A percentile compares a stretch with the other conserved stretches of the same genome.
Evolutionary conservation across 129 eudicot genomes (phyloP).

Genomic region (Artemisia tridentata): DNA sequence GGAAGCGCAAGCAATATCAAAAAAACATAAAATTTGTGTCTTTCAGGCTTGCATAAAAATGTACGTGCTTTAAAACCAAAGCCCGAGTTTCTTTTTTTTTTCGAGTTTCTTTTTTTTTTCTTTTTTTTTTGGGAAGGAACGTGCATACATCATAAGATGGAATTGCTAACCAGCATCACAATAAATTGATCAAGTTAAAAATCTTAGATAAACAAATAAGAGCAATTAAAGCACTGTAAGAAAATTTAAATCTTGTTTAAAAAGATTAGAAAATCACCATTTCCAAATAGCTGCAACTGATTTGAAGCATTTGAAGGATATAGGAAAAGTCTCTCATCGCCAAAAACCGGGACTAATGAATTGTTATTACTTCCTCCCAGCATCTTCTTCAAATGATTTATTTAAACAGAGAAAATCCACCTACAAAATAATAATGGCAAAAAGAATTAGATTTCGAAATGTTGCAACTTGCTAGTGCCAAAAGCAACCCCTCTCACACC

Average conservation of each 20-base stretch:
- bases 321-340: slow-evolving; percentile 56
- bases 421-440: slow-evolving; percentile 23
- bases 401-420: slow-evolving; percentile 26
- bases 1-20: no score
- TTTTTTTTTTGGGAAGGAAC: neutral
- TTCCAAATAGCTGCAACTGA: slow-evolving; percentile 75
- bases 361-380: slow-evolving; percentile 63
- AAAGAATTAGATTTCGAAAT: slow-evolving; percentile 33
- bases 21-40: no score
- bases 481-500: slow-evolving; percentile 32
- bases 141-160: neutral
- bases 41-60: no score
- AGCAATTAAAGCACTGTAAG: neutral
- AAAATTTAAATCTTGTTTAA: neutral
- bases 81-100: no score
- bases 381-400: slow-evolving; percentile 37
- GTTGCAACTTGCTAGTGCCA: slow-evolving; percentile 15
- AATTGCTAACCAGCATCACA: slow-evolving; percentile 7
- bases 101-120: no score
- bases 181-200: neutral
- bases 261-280: slow-evolving; percentile 44
- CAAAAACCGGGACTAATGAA: slow-evolving; percentile 47
- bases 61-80: no score
- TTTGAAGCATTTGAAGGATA: slow-evolving; percentile 54
- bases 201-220: neutral